phyloP scores from a whole-genome alignment of 2,329 filamentous ascomycete species.

The Botrytis squamosa region DNA sequence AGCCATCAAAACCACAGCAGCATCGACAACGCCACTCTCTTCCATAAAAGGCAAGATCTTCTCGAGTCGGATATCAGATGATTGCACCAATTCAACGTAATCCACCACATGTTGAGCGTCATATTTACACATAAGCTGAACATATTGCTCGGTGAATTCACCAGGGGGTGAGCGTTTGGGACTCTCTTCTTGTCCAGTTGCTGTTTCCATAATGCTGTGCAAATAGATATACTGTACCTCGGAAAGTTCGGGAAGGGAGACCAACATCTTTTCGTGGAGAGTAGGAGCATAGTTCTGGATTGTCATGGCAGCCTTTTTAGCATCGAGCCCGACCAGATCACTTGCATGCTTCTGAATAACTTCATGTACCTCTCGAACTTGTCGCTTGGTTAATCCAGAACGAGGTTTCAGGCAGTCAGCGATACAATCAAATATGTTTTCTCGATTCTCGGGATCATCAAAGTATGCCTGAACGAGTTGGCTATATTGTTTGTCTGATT shows the following conservation, averaged over 20 bases:
- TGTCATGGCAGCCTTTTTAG: slow-evolving; percentile 54
- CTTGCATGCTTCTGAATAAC: slow-evolving; percentile 57
- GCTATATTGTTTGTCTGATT: slow-evolving; percentile 73
- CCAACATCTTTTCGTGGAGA: slow-evolving; percentile 55
- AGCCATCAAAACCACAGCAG: slow-evolving; percentile 85
- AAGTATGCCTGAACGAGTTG: slow-evolving; percentile 79
- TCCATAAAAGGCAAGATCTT: slow-evolving; percentile 85
- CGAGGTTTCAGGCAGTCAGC: slow-evolving; percentile 68
- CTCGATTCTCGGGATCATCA: slow-evolving; percentile 75
- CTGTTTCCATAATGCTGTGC: slow-evolving; percentile 69
- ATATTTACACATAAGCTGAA: slow-evolving; percentile 87
- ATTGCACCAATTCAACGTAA: slow-evolving; percentile 75
- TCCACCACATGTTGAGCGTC: slow-evolving; percentile 79
- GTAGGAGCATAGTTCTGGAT: slow-evolving; percentile 56
- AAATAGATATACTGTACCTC: slow-evolving; percentile 65
- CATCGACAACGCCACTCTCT: slow-evolving; percentile 84
- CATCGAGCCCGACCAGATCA: slow-evolving; percentile 58
- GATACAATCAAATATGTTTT: slow-evolving; percentile 76
- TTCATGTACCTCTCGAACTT: slow-evolving; percentile 67
- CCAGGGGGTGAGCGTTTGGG: slow-evolving; percentile 46
- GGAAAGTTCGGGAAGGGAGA: slow-evolving; percentile 52
- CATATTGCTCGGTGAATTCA: slow-evolving; percentile 76
- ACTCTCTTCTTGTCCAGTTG: slow-evolving; percentile 41
- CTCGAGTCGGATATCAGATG: slow-evolving; percentile 75
- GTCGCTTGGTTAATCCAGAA: slow-evolving; percentile 63